phyloP scores from a whole-genome alignment of 2,329 filamentous ascomycete genomes.

The Aspergillus eucalypticola region DNA sequence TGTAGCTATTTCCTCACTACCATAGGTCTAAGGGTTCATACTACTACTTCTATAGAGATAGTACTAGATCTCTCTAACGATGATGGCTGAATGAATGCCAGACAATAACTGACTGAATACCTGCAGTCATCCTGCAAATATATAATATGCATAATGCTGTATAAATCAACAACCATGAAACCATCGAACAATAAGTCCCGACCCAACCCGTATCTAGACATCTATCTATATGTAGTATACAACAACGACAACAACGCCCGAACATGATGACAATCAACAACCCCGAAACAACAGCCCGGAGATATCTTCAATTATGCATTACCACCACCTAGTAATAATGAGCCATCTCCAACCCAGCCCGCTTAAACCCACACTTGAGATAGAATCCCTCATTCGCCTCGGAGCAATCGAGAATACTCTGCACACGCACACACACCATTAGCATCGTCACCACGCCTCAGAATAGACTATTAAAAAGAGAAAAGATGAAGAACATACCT shows the following conservation, averaged over 20 bases:
- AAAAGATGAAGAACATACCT: slow-evolving; percentile 50
- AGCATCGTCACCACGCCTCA: not conserved
- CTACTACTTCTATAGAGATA: too few relatives aligned
- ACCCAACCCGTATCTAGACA: not conserved
- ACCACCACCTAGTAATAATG: slow-evolving; percentile 68
- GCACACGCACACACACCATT: not conserved
- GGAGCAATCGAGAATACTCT: slow-evolving; percentile 94
- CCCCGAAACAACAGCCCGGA: not conserved
- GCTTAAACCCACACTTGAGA: slow-evolving; percentile 92
- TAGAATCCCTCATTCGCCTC: slow-evolving; percentile 98
- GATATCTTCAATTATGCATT: too few relatives aligned
- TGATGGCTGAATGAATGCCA: too few relatives aligned
- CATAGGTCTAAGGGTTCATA: too few relatives aligned
- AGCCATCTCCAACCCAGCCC: slow-evolving; percentile 93
- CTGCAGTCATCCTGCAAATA: too few relatives aligned
- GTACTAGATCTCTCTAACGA: too few relatives aligned
- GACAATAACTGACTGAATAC: too few relatives aligned
- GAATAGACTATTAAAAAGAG: not conserved
- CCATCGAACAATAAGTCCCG: not conserved
- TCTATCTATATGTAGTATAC: not conserved
- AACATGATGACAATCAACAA: not conserved
- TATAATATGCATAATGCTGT: not conserved
- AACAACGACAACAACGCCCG: not conserved
- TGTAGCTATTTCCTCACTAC: too few relatives aligned
- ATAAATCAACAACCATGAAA: not conserved